Conservation (phyloP, 495 filamentous ascomycete species). For the Neurospora pannonica region DNA sequence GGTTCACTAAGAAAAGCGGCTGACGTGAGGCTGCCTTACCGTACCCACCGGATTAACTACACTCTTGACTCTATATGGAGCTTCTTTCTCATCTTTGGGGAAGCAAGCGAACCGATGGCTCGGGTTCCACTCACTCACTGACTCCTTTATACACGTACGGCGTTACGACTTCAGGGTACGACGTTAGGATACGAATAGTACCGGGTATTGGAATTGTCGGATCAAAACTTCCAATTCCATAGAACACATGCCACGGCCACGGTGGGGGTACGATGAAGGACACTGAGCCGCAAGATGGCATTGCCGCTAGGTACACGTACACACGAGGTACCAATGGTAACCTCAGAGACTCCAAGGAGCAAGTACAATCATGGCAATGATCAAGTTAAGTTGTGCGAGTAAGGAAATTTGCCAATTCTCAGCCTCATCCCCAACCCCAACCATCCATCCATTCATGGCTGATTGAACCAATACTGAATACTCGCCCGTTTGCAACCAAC, state of each 20-base stretch:
- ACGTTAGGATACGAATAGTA: background rate
- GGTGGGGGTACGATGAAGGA: background rate
- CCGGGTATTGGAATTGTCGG: background rate
- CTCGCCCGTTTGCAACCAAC: background rate
- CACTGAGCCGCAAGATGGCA: background rate
- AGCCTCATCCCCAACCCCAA: background rate
- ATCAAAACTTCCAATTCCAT: background rate
- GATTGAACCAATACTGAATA: background rate
- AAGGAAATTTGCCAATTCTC: background rate
- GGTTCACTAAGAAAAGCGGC: background rate
- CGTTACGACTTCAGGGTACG: background rate
- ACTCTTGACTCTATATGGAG: background rate
- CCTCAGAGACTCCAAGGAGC: background rate
- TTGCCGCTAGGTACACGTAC: background rate
- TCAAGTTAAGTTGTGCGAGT: background rate
- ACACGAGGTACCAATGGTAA: background rate
- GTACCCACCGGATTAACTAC: background rate
- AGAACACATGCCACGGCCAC: background rate
- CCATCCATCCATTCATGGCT: background rate
- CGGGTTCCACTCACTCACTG: background rate
- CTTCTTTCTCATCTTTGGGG: background rate
- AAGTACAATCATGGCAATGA: background rate
- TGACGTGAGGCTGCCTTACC: background rate
- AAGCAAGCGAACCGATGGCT: background rate
- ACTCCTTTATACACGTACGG: background rate